Percentiles rank a stretch among this genome's conserved stretches.
Evolutionary conservation across 805 yeast genomes (phyloP).

Genomic region (Sugiyamaella smithiae): DNA sequence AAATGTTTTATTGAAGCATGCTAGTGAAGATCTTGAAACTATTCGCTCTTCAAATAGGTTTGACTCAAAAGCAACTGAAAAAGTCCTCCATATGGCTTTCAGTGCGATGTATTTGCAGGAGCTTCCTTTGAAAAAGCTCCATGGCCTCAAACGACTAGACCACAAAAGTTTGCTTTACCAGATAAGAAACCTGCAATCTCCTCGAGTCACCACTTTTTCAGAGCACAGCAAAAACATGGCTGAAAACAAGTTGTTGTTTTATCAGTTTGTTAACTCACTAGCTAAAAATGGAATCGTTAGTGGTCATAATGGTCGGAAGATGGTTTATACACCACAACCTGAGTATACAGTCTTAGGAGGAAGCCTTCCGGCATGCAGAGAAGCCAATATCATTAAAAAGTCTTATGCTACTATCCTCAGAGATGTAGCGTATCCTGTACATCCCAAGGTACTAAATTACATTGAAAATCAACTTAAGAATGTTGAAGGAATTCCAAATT

Average conservation of each 20-base stretch:
- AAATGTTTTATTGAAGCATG: constrained; percentile 17
- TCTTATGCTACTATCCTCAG: constrained; percentile 14
- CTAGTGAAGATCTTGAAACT: constrained; percentile 12
- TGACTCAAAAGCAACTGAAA: constrained; percentile 12
- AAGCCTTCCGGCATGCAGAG: constrained; percentile 18
- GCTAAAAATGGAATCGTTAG: constrained; percentile 7
- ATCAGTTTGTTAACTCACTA: constrained; percentile 18
- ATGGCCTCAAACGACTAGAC: neutral
- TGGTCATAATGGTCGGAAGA: constrained; percentile 25
- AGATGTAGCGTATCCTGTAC: constrained; percentile 20
- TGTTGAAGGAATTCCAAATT: neutral
- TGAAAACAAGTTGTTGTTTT: constrained; percentile 11
- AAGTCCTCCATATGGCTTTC: constrained; percentile 21
- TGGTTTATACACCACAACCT: constrained; percentile 14
- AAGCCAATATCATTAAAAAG: constrained; percentile 15
- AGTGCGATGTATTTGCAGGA: constrained; percentile 14
- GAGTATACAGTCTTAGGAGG: constrained; percentile 22
- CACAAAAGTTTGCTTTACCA: constrained; percentile 16
- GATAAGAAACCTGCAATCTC: constrained; percentile 23
- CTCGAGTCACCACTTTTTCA: constrained; percentile 15
- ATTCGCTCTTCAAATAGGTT: constrained; percentile 15
- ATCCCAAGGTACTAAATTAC: constrained; percentile 16
- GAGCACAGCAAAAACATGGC: constrained; percentile 13
- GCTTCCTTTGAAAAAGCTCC: constrained; percentile 19
- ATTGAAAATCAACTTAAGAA: constrained; percentile 10